These are phyloP conservation scores for Candida dubliniensis DNA, from an alignment of 1,139 yeast species.

Conservation along the genomic window DNA sequence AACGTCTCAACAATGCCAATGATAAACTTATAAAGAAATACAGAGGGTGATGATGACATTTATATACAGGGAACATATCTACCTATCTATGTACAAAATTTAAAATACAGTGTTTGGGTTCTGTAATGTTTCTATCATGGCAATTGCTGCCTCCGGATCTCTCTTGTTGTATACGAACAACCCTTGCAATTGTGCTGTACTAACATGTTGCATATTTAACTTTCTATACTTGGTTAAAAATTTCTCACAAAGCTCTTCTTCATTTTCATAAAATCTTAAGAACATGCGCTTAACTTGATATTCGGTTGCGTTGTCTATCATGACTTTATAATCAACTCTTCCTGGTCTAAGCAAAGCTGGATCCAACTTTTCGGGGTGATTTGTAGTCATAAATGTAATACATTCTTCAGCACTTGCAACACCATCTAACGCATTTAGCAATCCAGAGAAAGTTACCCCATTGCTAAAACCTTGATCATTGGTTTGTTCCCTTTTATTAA, in stretches of 20 bases:
- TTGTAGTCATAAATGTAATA: slow-evolving; percentile 95
- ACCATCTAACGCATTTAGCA: slow-evolving; percentile 92
- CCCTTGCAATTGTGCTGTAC: slow-evolving; percentile 96
- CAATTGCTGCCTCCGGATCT: slow-evolving; percentile 74
- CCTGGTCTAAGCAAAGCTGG: slow-evolving; percentile 91
- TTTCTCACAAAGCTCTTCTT: slow-evolving; percentile 55
- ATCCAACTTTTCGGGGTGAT: slow-evolving; percentile 91
- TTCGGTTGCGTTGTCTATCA: slow-evolving; percentile 81
- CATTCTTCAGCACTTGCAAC: slow-evolving; percentile 99
- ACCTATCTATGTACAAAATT: slow-evolving; percentile 5
- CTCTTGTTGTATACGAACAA: slow-evolving; percentile 89
- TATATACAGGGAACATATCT: background rate
- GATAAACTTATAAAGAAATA: slow-evolving; percentile 26
- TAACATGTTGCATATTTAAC: slow-evolving; percentile 56
- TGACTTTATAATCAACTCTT: slow-evolving; percentile 80
- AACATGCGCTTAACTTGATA: slow-evolving; percentile 84
- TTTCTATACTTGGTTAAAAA: slow-evolving; percentile 56
- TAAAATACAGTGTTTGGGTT: slow-evolving; percentile 34
- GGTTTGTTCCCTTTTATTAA: slow-evolving; percentile 74
- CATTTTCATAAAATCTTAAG: slow-evolving; percentile 77
- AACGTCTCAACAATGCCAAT: slow-evolving; percentile 21
- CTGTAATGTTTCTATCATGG: slow-evolving; percentile 52
- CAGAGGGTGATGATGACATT: slow-evolving; percentile 22
- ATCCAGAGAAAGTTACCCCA: slow-evolving; percentile 94
- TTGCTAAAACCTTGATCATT: slow-evolving; percentile 73